A percentile compares a stretch with the other conserved stretches of the same genome.
These are phyloP conservation scores for Penicillium sp. DNA, from an alignment of 2,329 filamentous ascomycete genomes.

Conservation along the genomic window DNA sequence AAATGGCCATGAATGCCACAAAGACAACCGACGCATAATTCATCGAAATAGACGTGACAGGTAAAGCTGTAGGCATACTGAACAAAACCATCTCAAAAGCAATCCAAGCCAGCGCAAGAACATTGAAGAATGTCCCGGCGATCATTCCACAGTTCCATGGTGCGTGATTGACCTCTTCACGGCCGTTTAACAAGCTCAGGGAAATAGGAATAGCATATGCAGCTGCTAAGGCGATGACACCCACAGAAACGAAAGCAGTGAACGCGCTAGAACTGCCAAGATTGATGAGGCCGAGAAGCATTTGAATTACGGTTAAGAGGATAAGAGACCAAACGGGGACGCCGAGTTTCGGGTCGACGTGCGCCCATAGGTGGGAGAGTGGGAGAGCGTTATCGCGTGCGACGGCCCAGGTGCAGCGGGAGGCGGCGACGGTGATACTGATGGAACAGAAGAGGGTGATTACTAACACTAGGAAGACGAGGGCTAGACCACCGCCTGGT, in stretches of 20 bases:
- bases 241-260: conserved; percentile 54
- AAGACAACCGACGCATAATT: conserved; percentile 76
- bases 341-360: conserved; percentile 35
- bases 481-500: conserved; percentile 48
- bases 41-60: conserved; percentile 59
- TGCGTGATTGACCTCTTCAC: conserved; percentile 50
- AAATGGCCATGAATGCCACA: conserved; percentile 61
- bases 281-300: conserved; percentile 54
- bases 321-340: conserved; percentile 46
- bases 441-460: conserved; percentile 57
- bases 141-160: conserved; percentile 48
- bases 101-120: conserved; percentile 53
- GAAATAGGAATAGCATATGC: conserved; percentile 59
- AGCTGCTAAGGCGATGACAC: conserved; percentile 57
- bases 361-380: conserved; percentile 38
- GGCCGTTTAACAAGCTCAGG: conserved; percentile 50
- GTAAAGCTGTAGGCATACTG: conserved; percentile 54
- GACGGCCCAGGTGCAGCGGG: conserved; percentile 49
- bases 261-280: conserved; percentile 51
- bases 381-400: conserved; percentile 49
- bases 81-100: conserved; percentile 60
- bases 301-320: conserved; percentile 48
- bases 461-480: conserved; percentile 52
- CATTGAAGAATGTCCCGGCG: conserved; percentile 49
- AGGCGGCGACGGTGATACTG: conserved; percentile 54